Conservation (phyloP, 2,329 filamentous ascomycete species). For the Dichotomopilus funicola region DNA sequence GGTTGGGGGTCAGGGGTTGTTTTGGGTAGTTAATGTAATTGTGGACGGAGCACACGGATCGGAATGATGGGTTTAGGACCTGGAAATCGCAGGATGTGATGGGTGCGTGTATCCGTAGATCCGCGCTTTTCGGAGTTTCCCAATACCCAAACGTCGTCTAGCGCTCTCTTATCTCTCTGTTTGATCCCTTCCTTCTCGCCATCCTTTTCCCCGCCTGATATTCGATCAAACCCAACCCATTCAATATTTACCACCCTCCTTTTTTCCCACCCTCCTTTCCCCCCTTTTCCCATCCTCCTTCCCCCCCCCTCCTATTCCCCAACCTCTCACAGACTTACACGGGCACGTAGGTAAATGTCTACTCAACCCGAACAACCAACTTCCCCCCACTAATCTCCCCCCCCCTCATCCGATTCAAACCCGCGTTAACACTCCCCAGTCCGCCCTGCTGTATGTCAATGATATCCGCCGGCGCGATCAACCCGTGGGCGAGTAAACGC, state of each 20-base stretch:
- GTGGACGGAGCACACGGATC: not conserved
- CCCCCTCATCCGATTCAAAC: conserved; percentile 57
- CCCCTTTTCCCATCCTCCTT: not conserved
- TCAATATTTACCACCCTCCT: too few species aligned
- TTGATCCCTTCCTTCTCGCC: too few species aligned
- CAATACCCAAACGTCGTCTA: not conserved
- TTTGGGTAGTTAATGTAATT: not conserved
- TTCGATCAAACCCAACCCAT: too few species aligned
- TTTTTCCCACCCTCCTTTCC: too few species aligned
- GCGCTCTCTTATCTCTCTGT: too few species aligned
- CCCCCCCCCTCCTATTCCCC: not conserved
- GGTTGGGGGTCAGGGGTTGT: not conserved
- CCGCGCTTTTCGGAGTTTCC: not conserved
- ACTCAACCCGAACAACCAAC: conserved; percentile 46
- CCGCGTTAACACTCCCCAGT: conserved; percentile 59
- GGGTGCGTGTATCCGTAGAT: too few species aligned
- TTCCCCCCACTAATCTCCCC: conserved; percentile 63
- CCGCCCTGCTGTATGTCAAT: conserved; percentile 54
- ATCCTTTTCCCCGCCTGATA: too few species aligned
- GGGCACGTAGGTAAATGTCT: too few species aligned
- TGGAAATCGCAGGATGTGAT: too few species aligned
- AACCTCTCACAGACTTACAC: too few species aligned
- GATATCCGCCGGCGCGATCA: conserved; percentile 57
- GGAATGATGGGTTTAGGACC: too few species aligned
- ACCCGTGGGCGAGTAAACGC: conserved; percentile 47